Evolutionary conservation across 306 rosid species (phyloP), one percentile per base, ranked within the genome.

Genomic region (Ochetophila trinervis): DNA sequence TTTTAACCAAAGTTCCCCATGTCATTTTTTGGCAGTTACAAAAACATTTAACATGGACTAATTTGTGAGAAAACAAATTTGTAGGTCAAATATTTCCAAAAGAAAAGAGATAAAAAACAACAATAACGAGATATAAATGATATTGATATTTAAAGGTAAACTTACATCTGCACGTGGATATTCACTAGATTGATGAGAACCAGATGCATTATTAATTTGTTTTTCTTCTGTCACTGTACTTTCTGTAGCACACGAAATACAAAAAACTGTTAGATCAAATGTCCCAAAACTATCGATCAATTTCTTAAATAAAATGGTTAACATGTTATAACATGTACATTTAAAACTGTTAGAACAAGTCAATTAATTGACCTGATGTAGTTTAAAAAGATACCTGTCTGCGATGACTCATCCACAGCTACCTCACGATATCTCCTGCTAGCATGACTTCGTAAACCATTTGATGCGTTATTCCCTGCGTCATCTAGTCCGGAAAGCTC

Each of bases 371-470:
- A 56, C 56, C 14, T 2, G 48, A 0, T 16, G 57, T 13, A 57
- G 51, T 40, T 13, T 17, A 57, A 53, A 53, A 8, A 55, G 52
- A 17, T 74, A 87, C 95, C 93, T 67, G 81, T 52, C 11, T 44
- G 55, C 0, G 79, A 61, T 34, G 86, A 67, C 66, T 85, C 84
- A 66, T 69, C 77, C 51, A 78, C 71, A 52, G 69, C 66, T 19
- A 72, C 57, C 35, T 84, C 95, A 34, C 97, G 96, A 63, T 93
- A 93, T 60, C 68, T 79, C 71, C 88, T 85, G 66, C 60, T 64
- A 72, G 76, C 42, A 71, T 72, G 82, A 14, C 45, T 80, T 23
- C 27, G 76, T 35, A 71, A 20, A 50, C 71, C 23, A 32, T 52
- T 32, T 34, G 30, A 37, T 60, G 48, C 77, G 58, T 57, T 68